Evolutionary conservation across 768 basidiomycete genomes (phyloP).

Genomic region (Sistotremastrum niveocremeum): DNA sequence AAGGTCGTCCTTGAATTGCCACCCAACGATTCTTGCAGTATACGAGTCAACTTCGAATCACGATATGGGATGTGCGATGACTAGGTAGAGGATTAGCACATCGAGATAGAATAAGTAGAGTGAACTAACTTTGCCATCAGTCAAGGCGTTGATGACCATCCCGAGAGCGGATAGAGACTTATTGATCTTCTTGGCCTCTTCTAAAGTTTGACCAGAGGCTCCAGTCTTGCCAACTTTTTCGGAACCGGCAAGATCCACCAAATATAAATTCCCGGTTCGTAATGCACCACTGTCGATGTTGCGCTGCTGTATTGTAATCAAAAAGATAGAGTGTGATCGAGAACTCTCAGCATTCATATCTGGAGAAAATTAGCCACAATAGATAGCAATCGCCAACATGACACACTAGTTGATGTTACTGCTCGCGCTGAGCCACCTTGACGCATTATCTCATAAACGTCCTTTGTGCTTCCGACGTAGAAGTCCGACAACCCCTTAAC

Average conservation of each 20-base stretch:
- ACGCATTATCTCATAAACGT: conserved; percentile 98
- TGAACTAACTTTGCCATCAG: conserved; percentile 70
- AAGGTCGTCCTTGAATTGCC: conserved; percentile 92
- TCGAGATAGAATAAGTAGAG: neutral
- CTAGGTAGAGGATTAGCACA: conserved; percentile 26
- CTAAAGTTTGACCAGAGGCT: conserved; percentile 94
- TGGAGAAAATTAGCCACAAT: conserved; percentile 18
- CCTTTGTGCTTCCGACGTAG: conserved; percentile 89
- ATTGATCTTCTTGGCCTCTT: conserved; percentile 99
- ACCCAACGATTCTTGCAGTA: conserved; percentile 95
- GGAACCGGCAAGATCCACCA: conserved; percentile 96
- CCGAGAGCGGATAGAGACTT: conserved; percentile 94
- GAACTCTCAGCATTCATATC: conserved; percentile 99
- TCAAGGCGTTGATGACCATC: conserved; percentile 98
- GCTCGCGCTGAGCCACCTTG: conserved; percentile 86
- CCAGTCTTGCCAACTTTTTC: conserved; percentile 99
- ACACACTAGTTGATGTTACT: conserved; percentile 86
- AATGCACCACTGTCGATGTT: conserved; percentile 93
- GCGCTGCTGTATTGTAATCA: conserved; percentile 92
- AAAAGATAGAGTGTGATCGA: conserved; percentile 96
- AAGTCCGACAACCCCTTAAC: conserved; percentile 96
- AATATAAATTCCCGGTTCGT: conserved; percentile 93
- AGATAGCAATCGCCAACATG: neutral
- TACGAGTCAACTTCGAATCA: conserved; percentile 97
- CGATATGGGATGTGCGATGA: conserved; percentile 96